Percentiles rank a stretch among this genome's conserved stretches.
These are phyloP conservation scores for Daldinia sp. DNA, from an alignment of 2,329 filamentous ascomycete species.

Conservation along the genomic window DNA sequence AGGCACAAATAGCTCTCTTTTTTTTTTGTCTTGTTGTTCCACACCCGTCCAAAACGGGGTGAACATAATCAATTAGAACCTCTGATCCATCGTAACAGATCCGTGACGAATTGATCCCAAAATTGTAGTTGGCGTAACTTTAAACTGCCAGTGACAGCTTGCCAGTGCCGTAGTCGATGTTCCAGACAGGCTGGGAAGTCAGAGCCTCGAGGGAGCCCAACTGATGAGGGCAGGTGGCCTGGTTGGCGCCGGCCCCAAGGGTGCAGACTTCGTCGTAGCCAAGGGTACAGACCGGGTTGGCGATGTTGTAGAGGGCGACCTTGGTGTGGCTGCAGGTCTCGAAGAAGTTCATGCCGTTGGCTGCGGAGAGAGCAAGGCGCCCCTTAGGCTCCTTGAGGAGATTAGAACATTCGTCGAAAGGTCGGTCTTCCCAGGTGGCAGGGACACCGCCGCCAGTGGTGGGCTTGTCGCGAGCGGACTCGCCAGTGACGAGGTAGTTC, in stretches of 20 bases:
- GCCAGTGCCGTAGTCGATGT: constrained; percentile 57
- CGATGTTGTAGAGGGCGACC: constrained; percentile 60
- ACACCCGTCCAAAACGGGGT: not conserved
- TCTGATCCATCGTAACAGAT: not conserved
- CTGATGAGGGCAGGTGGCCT: constrained; percentile 54
- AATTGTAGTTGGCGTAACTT: not conserved
- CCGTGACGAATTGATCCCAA: not conserved
- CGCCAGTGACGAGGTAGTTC: constrained; percentile 63
- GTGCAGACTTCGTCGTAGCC: constrained; percentile 58
- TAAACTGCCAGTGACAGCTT: constrained; percentile 36
- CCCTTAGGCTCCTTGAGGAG: constrained; percentile 54
- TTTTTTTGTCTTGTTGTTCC: not conserved
- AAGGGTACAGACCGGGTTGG: constrained; percentile 56
- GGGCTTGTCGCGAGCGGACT: constrained; percentile 56
- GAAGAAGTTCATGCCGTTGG: constrained; percentile 63
- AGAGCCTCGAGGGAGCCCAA: constrained; percentile 51
- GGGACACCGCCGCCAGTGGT: constrained; percentile 56
- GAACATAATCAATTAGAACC: not conserved
- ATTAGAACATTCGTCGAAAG: constrained; percentile 55
- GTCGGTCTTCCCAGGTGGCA: constrained; percentile 57
- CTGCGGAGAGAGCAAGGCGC: constrained; percentile 47
- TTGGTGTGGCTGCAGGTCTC: constrained; percentile 59
- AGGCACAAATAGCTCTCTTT: not conserved
- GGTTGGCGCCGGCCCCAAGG: constrained; percentile 55
- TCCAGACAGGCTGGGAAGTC: constrained; percentile 53